phyloP scores from a whole-genome alignment of 108 stramenopile species.

The Nitzschia putrida region DNA sequence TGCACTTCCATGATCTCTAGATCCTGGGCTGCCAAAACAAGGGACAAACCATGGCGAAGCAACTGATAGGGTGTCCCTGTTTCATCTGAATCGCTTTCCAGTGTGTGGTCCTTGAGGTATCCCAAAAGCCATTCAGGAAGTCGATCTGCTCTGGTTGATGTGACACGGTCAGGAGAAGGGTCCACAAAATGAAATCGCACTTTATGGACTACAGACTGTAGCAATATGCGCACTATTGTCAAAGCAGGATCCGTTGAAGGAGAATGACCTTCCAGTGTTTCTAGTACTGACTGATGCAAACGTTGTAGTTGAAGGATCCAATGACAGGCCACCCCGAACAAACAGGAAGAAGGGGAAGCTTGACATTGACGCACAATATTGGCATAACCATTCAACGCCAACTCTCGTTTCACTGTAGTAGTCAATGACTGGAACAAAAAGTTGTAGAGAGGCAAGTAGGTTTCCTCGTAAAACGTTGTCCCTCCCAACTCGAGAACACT shows the following conservation, averaged over 20 bases:
- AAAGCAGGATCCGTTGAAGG: constrained; percentile 9
- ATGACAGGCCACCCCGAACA: constrained; percentile 7
- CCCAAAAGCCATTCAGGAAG: constrained; percentile 79
- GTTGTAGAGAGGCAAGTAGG: constrained; percentile 28
- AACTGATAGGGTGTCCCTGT: constrained; percentile 18
- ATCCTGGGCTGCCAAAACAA: constrained; percentile 4
- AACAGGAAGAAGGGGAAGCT: constrained; percentile 2
- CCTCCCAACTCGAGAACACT: background rate
- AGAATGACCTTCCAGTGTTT: constrained; percentile 13
- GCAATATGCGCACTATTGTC: constrained; percentile 21
- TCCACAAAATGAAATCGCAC: constrained; percentile 72
- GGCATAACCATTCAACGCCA: constrained; percentile 19
- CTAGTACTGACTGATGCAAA: constrained; percentile 11
- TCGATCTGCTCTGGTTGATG: constrained; percentile 56
- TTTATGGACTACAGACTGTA: constrained; percentile 25
- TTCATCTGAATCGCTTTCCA: constrained; percentile 2
- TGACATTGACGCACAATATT: constrained; percentile 7
- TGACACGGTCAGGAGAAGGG: constrained; percentile 43
- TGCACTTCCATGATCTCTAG: constrained; percentile 4
- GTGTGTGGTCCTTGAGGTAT: constrained; percentile 62
- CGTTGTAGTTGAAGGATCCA: background rate
- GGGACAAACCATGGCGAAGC: constrained; percentile 14
- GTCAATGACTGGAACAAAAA: constrained; percentile 16
- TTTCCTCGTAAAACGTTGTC: constrained; percentile 14
- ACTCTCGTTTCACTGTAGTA: constrained; percentile 17